A percentile compares a stretch with the other conserved stretches of the same genome.
Evolutionary conservation across 2,329 filamentous ascomycete species (phyloP).

Genomic region (Raffaelea deltoideospora): DNA sequence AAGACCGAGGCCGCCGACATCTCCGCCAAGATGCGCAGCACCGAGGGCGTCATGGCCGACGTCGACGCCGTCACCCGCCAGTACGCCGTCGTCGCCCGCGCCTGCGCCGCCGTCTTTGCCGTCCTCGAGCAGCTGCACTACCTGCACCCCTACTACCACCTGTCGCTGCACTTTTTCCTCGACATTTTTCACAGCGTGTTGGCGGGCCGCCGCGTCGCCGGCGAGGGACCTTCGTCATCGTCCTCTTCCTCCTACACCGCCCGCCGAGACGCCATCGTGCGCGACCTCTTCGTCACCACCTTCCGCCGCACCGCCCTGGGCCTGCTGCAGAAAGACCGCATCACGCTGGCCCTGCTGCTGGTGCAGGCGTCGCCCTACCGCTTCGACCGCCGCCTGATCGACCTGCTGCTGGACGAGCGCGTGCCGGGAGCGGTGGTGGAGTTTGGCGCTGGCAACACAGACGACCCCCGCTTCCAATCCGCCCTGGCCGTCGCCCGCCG

Average conservation of each 20-base stretch:
- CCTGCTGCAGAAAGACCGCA: conserved; percentile 81
- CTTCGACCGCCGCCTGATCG: conserved; percentile 84
- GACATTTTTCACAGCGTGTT: conserved; percentile 94
- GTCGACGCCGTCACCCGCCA: conserved; percentile 91
- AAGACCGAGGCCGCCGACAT: conserved; percentile 98
- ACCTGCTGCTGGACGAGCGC: conserved; percentile 66
- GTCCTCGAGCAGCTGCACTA: conserved; percentile 95
- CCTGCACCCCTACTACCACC: conserved; percentile 98
- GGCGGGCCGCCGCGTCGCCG: conserved; percentile 21
- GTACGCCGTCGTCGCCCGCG: conserved; percentile 83
- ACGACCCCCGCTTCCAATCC: conserved; percentile 38
- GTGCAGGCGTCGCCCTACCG: conserved; percentile 91
- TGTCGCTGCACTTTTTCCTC: conserved; percentile 94
- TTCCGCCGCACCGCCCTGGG: conserved; percentile 91
- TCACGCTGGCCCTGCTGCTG: conserved; percentile 87
- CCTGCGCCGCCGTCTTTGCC: conserved; percentile 94
- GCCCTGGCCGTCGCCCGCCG: conserved; percentile 54
- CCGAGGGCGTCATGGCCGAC: conserved; percentile 94
- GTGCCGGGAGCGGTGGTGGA: conserved; percentile 68
- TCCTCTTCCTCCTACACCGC: conserved; percentile 59
- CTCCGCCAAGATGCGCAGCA: conserved; percentile 88
- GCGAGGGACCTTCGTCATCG: conserved; percentile 55
- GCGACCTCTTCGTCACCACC: conserved; percentile 77
- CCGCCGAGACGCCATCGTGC: conserved; percentile 79
- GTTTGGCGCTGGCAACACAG: background rate